A percentile compares a stretch with the other conserved stretches of the same genome.
Conservation (phyloP, 2,329 filamentous ascomycete genomes). For the Alternaria brassicicola region DNA sequence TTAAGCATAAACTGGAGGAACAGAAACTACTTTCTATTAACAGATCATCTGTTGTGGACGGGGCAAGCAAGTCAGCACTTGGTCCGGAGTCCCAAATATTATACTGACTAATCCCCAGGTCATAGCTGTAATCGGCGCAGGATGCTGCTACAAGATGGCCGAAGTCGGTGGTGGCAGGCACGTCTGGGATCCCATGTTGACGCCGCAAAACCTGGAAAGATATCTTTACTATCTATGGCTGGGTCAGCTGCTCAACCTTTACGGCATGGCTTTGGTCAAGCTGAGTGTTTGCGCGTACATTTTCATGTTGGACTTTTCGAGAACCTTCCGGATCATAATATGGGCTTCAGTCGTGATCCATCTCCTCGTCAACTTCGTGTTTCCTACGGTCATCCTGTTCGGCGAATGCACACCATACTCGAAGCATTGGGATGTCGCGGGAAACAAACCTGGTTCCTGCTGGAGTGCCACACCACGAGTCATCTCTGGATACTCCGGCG, state of each 20-base stretch:
- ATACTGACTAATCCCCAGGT: slow-evolving; percentile 19
- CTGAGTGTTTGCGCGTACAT: slow-evolving; percentile 39
- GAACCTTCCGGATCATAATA: slow-evolving; percentile 26
- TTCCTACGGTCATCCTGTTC: slow-evolving; percentile 30
- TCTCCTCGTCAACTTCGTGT: slow-evolving; percentile 30
- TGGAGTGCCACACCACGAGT: slow-evolving; percentile 32
- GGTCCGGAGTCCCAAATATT: too few relatives aligned
- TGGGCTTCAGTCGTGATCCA: slow-evolving; percentile 31
- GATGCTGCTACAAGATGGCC: slow-evolving; percentile 28
- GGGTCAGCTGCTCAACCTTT: slow-evolving; percentile 32
- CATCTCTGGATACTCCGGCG: slow-evolving; percentile 35
- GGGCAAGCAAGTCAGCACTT: slow-evolving; percentile 23
- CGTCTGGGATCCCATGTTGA: slow-evolving; percentile 33
- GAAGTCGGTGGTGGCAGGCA: slow-evolving; percentile 29
- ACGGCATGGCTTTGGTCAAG: slow-evolving; percentile 38
- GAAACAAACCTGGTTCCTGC: slow-evolving; percentile 29
- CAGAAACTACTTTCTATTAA: slow-evolving; percentile 30
- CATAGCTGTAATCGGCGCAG: slow-evolving; percentile 27
- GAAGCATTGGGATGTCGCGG: slow-evolving; percentile 31
- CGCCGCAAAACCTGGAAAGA: slow-evolving; percentile 22
- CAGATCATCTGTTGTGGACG: slow-evolving; percentile 34
- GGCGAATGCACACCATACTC: slow-evolving; percentile 32
- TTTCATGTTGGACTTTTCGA: slow-evolving; percentile 35
- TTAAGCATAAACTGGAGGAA: slow-evolving; percentile 29
- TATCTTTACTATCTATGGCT: slow-evolving; percentile 32